Percentiles rank a stretch among this genome's conserved stretches.
phyloP scores from a whole-genome alignment of 768 basidiomycete species.

The Lactifluus echinatus region DNA sequence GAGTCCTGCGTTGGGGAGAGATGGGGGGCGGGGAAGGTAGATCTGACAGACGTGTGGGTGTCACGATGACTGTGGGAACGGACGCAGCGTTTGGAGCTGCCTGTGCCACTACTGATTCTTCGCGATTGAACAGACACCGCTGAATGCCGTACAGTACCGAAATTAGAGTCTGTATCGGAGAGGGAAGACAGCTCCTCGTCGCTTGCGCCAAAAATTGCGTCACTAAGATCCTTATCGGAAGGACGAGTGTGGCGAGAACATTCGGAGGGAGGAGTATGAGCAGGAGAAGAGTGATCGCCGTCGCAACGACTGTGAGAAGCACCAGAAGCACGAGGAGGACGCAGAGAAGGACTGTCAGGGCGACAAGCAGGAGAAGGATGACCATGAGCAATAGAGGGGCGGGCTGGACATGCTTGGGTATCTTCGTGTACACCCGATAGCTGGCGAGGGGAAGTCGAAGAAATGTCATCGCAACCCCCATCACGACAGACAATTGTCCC shows the following conservation, averaged over 20 bases:
- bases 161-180: constrained; percentile 25
- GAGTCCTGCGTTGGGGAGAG: constrained; percentile 1
- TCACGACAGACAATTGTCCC: not conserved
- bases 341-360: constrained; percentile 13
- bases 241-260: constrained; percentile 6
- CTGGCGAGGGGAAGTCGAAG: constrained; percentile 13
- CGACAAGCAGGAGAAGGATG: constrained; percentile 13
- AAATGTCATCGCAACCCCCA: not conserved
- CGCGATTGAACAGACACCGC: constrained; percentile 7
- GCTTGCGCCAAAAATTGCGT: constrained; percentile 19
- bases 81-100: not conserved
- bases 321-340: constrained; percentile 16
- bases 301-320: constrained; percentile 10
- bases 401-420: constrained; percentile 6
- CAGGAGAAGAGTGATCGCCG: constrained; percentile 7
- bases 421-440: constrained; percentile 9
- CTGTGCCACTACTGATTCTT: not conserved
- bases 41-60: not conserved
- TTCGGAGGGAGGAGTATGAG: constrained; percentile 17
- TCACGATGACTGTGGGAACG: constrained; percentile 7
- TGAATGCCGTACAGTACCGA: constrained; percentile 7
- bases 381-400: constrained; percentile 7
- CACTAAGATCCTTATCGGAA: constrained; percentile 13
- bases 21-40: not conserved
- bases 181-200: constrained; percentile 29